These are phyloP conservation scores for Puccinia horiana DNA, from an alignment of 1,284 basidiomycete genomes.

Conservation along the genomic window DNA sequence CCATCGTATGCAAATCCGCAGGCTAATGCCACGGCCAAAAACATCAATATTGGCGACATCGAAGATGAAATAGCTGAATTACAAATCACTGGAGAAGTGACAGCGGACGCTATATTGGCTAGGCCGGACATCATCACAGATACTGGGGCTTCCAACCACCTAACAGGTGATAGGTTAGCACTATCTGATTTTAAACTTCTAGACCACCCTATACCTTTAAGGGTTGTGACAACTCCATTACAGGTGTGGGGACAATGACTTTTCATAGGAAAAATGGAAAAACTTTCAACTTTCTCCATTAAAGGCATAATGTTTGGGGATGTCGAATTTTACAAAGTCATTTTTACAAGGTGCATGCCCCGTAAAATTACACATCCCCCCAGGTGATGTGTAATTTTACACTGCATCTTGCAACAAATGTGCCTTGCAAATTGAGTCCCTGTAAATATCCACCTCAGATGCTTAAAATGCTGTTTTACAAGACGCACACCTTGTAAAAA, in stretches of 20 bases:
- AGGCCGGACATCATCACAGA: neutral
- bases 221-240: neutral
- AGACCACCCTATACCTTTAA: neutral
- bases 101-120: neutral
- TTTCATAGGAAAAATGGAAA: slow-evolving; percentile 21
- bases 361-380: too few relatives aligned
- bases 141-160: neutral
- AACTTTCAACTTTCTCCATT: neutral
- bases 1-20: neutral
- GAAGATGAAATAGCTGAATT: neutral
- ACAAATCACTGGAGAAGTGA: neutral
- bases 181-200: neutral
- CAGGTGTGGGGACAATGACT: neutral
- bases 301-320: neutral
- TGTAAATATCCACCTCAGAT: too few relatives aligned
- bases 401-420: too few relatives aligned
- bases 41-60: neutral
- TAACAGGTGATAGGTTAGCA: neutral
- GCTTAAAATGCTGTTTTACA: too few relatives aligned
- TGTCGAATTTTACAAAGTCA: too few relatives aligned
- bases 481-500: too few relatives aligned
- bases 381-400: too few relatives aligned
- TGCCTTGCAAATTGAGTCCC: too few relatives aligned
- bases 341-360: too few relatives aligned
- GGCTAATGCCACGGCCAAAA: neutral